Base-by-base conservation (phyloP, 2,329 filamentous ascomycete genomes). In the Neoarthrinium moseri region DNA sequence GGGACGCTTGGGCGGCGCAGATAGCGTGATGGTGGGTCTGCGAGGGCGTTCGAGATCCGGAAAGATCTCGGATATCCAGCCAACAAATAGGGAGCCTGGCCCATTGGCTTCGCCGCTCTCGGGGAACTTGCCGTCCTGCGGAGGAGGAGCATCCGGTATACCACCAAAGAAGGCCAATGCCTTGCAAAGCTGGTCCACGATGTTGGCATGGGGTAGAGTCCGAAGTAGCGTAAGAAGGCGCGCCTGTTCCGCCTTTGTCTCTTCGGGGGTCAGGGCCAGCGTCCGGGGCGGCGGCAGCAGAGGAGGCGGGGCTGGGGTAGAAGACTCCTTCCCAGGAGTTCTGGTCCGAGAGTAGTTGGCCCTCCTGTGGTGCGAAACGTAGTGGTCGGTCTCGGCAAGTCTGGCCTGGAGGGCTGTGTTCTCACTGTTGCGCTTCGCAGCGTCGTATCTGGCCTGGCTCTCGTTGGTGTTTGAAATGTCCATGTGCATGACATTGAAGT, bases 401-500 rank as follows among this genome's bases (percentile, higher is more conserved):
- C 71, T 77, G 27, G 81, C 81, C 32, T 80, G 78, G 43, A 77
- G 69, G 36, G 75, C 78, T 11, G 81, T 84, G 53, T 72, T 77
- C 58, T 85, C 80, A 56, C 81, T 85, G 11, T 79, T 77, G 41
- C 78, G 75, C 60, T 83, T 81, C 5, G 80, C 80, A 36, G 78
- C 74, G 42, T 74, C 73, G 56, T 77, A 72, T 38, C 77, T 69
- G 32, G 74, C 68, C 41, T 74, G 66, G 30, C 73, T 70, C 47
- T 74, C 70, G 50, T 68, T 64, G 57, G 65, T 70, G 46, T 66
- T 67, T 18, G 58, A 56, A 21, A 79, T 67, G 26, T 76, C 73
- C 69, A 85, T 82, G 46, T 83, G 78, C 74, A 85, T 82, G 32
- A 84, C 78, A 36, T 73, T 70, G 59, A 85, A 85, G 53, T 82